Evolutionary conservation across 192 early-diverging fungal species (phyloP).

Genomic region (Mortierella alpina): DNA sequence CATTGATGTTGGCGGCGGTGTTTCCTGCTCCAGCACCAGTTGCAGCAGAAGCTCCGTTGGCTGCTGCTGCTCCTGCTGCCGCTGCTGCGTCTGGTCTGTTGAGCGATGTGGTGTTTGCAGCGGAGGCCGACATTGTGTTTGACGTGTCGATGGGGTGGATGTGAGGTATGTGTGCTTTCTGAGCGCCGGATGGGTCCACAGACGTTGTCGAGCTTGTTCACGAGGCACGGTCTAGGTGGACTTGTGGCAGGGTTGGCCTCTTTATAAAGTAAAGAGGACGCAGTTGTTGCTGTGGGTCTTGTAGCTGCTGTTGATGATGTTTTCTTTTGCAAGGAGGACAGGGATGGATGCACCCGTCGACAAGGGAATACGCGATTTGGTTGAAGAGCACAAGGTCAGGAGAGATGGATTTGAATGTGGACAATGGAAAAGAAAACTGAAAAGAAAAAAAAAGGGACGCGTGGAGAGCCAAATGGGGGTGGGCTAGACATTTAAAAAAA

Average conservation of each 20-base stretch:
- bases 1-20: constrained; percentile 2
- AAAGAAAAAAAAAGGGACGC: not conserved
- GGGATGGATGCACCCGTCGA: not conserved
- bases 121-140: not conserved
- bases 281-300: constrained; percentile 1
- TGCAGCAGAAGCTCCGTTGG: constrained; percentile 2
- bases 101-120: not conserved
- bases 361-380: not conserved
- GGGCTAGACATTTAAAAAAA: not conserved
- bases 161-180: not conserved
- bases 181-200: too few species aligned
- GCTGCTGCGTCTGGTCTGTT: not conserved
- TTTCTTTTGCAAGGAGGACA: not conserved
- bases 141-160: constrained; percentile 1
- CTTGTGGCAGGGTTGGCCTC: too few species aligned
- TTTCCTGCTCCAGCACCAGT: constrained; percentile 4
- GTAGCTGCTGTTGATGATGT: not conserved
- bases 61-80: not conserved
- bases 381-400: not conserved
- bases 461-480: not conserved
- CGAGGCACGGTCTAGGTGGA: too few species aligned
- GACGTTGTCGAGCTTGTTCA: too few species aligned
- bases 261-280: not conserved
- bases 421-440: constrained; percentile 3
- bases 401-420: not conserved